A percentile compares a stretch with the other conserved stretches of the same genome.
phyloP scores from a whole-genome alignment of 768 basidiomycete species.

The Exidia glandulosa region DNA sequence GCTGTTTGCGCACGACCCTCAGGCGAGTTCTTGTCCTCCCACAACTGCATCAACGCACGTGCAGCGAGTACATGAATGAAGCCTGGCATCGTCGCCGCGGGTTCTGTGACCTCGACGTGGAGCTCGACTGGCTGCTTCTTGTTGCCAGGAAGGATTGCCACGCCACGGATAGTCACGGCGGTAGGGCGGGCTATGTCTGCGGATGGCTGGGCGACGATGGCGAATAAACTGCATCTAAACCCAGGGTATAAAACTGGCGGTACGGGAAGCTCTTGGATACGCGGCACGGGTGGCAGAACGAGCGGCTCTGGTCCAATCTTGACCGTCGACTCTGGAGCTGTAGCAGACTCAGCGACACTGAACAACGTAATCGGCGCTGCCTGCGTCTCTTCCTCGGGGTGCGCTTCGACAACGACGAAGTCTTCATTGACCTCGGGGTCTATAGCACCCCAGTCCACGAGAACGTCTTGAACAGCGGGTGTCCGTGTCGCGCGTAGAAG shows the following conservation, averaged over 20 bases:
- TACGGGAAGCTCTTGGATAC: neutral
- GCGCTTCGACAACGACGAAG: slow-evolving; percentile 3
- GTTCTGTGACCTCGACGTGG: neutral
- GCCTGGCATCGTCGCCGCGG: neutral
- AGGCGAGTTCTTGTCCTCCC: slow-evolving; percentile 3
- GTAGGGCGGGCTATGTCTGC: neutral
- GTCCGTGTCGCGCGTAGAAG: slow-evolving; percentile 6
- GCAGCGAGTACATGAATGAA: slow-evolving; percentile 10
- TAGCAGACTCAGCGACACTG: neutral
- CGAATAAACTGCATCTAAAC: slow-evolving; percentile 1
- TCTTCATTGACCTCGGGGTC: slow-evolving; percentile 1
- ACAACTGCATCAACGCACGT: slow-evolving; percentile 8
- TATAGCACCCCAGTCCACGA: slow-evolving; percentile 4
- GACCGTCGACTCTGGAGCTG: neutral
- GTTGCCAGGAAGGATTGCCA: slow-evolving; percentile 2
- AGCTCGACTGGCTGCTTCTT: slow-evolving; percentile 1
- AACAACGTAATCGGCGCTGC: neutral
- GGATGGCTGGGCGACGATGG: neutral
- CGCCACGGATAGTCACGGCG: neutral
- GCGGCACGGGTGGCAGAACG: too few species aligned
- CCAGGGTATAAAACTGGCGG: neutral
- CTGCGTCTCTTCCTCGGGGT: neutral
- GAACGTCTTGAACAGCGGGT: slow-evolving; percentile 2
- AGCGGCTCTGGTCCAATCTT: too few species aligned
- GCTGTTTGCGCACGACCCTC: neutral